phyloP scores from a whole-genome alignment of 345 rosid species.

The Balakata baccata region DNA sequence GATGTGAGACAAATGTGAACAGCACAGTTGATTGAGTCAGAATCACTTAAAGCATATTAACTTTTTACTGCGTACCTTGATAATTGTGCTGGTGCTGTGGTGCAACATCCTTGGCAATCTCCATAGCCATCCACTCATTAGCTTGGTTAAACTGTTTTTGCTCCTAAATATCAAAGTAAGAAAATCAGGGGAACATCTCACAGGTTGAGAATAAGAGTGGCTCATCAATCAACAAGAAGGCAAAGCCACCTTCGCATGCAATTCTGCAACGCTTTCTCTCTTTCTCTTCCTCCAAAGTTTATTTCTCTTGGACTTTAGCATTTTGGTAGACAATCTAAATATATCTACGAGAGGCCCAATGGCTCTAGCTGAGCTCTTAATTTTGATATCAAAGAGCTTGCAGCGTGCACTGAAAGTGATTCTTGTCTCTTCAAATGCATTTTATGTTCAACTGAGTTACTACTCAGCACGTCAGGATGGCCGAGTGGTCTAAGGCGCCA shows the following conservation, averaged over 20 bases:
- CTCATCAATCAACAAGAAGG: neutral
- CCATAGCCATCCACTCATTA: constrained; percentile 88
- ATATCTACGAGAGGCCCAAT: constrained; percentile 47
- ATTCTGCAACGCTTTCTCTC: constrained; percentile 57
- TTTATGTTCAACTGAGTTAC: no score
- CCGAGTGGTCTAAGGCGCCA: constrained; percentile 93
- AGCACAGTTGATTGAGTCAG: neutral
- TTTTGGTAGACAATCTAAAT: constrained; percentile 44
- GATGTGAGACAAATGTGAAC: neutral
- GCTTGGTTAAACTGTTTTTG: constrained; percentile 61
- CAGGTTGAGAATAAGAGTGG: neutral
- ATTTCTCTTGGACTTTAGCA: constrained; percentile 60
- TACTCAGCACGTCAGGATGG: constrained; percentile 62
- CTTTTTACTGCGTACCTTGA: constrained; percentile 49
- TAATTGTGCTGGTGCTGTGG: no score
- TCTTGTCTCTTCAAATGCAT: constrained; percentile 54
- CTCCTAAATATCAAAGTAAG: constrained; percentile 44
- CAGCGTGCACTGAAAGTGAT: constrained; percentile 54
- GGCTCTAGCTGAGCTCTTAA: constrained; percentile 72
- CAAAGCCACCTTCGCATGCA: constrained; percentile 51
- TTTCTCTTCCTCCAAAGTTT: constrained; percentile 76
- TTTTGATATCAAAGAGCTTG: constrained; percentile 57
- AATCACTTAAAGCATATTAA: neutral
- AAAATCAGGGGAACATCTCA: constrained; percentile 2
- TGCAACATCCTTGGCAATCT: constrained; percentile 82